These are phyloP conservation scores for Brassica cretica DNA, from an alignment of 345 rosid genomes.

Conservation along the genomic window DNA sequence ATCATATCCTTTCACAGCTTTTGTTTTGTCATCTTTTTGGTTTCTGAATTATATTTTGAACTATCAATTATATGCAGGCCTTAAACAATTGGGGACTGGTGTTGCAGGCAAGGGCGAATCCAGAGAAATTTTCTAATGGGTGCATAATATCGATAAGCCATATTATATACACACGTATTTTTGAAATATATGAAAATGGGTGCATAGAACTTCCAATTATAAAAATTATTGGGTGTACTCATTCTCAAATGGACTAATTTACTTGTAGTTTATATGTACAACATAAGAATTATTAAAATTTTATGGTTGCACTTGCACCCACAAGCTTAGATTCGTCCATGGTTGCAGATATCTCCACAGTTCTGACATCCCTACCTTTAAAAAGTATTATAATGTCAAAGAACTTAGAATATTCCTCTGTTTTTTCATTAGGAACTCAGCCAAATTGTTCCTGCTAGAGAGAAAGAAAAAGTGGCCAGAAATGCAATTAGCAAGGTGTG, in stretches of 20 bases:
- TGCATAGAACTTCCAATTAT: too few relatives aligned
- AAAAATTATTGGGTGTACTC: too few relatives aligned
- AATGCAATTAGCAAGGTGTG: slow-evolving; percentile 94
- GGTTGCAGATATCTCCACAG: neutral
- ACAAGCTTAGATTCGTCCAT: too few relatives aligned
- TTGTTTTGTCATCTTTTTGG: slow-evolving; percentile 1
- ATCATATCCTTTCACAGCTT: neutral
- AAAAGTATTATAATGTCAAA: neutral
- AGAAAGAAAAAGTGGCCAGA: slow-evolving; percentile 84
- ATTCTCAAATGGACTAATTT: too few relatives aligned
- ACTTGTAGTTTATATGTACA: too few relatives aligned
- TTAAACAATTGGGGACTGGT: slow-evolving; percentile 99
- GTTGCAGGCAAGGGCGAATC: slow-evolving; percentile 53
- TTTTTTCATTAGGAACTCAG: slow-evolving; percentile 73
- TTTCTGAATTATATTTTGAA: slow-evolving; percentile 11
- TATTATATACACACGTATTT: neutral
- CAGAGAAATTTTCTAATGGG: neutral
- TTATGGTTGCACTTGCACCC: too few relatives aligned
- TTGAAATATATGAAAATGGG: neutral
- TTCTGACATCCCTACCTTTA: neutral
- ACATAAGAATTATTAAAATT: too few relatives aligned
- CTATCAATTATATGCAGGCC: slow-evolving; percentile 58
- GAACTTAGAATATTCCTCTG: neutral
- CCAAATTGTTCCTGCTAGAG: slow-evolving; percentile 93
- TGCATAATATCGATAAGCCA: neutral